These are phyloP conservation scores for Veloboletus limbatus DNA, from an alignment of 1,284 basidiomycete species.

Conservation along the genomic window DNA sequence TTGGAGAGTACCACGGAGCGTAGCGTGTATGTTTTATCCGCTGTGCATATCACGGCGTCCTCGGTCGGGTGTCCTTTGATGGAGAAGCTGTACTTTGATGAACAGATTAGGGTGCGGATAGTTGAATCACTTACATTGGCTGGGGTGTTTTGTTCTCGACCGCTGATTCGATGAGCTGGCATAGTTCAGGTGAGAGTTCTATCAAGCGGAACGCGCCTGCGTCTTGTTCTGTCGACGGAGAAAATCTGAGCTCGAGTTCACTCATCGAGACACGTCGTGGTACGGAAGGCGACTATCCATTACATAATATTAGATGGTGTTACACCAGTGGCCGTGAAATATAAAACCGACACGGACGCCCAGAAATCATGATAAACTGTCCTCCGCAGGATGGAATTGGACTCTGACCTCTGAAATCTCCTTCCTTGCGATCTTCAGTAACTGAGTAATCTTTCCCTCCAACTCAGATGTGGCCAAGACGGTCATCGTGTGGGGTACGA, in stretches of 20 bases:
- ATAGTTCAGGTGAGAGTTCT: constrained; percentile 66
- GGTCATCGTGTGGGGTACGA: constrained; percentile 60
- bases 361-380: constrained; percentile 7
- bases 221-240: constrained; percentile 44
- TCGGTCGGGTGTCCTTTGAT: constrained; percentile 82
- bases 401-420: constrained; percentile 82
- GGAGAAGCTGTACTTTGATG: constrained; percentile 48
- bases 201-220: constrained; percentile 58
- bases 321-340: too few species aligned
- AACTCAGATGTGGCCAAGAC: constrained; percentile 57
- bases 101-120: not conserved
- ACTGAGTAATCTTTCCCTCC: constrained; percentile 60
- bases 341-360: not conserved
- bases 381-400: constrained; percentile 55
- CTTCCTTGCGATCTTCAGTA: constrained; percentile 59
- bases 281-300: too few species aligned
- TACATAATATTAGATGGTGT: too few species aligned
- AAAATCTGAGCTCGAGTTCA: constrained; percentile 50
- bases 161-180: constrained; percentile 47
- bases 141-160: constrained; percentile 27
- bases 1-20: constrained; percentile 86
- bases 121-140: constrained; percentile 16
- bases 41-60: constrained; percentile 86
- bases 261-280: constrained; percentile 13
- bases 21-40: constrained; percentile 73